Evolutionary conservation across 2,329 filamentous ascomycete species (phyloP), one percentile per base, ranked within the genome.

Genomic region (Epichloe sibirici): DNA sequence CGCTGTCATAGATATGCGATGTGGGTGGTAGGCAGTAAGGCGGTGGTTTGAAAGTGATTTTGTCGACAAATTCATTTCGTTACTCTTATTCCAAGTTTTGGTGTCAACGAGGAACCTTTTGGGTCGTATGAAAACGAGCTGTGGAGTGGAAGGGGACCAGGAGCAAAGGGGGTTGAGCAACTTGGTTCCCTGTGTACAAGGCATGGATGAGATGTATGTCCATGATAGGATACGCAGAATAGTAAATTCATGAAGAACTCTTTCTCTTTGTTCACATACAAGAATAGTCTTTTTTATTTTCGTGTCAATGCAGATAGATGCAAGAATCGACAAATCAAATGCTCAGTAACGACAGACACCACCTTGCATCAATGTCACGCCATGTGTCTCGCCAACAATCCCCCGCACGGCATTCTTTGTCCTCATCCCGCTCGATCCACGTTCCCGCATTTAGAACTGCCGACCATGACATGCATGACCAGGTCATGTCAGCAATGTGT

Each of bases 1-100:
- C 90, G 53, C 72, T 80, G 39, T 50, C 52, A 15, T 53, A 48
- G 46, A 31, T 6, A 5, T 28, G 8, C 6, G 31, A 17, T 17
- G 23, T n/a, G 17, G 21, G 31, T 11, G 17, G 48, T n/a, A 17
- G 23, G 48, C 28, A 17, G 23, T 28, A 35, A 13, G 49, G 40
- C 13, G 31, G 40, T 13, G 17, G 17, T 42, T 25, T 38, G 21
- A 15, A 15, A 17, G 6, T 31, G 13, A 9, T 49, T 35, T 34
- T 4, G 38, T 49, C 12, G 9, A 23, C 25, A 35, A 49, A 46
- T 23, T 13, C 45, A 21, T 15, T 0, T 23, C 15, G 23, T 17
- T 45, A 7, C 34, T 42, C 35, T 39, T 39, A 34, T 46, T 17
- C 38, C 21, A 37, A 23, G 42, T 42, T 35, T 11, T 35, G 47